Conservation (phyloP, 2,329 filamentous ascomycete genomes). For the Karstenula rhodostoma region DNA sequence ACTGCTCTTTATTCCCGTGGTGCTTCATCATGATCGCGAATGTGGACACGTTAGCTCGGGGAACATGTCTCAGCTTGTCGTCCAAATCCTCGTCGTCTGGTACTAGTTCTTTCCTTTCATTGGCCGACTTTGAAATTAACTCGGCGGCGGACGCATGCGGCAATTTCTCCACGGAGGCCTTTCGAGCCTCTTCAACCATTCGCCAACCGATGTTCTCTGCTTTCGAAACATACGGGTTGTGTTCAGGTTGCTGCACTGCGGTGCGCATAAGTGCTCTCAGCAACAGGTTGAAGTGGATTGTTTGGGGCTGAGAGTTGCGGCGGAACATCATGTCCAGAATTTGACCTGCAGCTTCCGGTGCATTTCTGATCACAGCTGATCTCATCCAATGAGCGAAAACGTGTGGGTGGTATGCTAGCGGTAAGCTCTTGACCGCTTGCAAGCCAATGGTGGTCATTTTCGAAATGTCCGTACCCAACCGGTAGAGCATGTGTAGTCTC, state of each 20-base stretch:
- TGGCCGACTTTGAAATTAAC: conserved; percentile 7
- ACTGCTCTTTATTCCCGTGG: conserved; percentile 36
- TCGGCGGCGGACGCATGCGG: conserved; percentile 10
- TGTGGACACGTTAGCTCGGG: conserved; percentile 39
- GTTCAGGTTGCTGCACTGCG: conserved; percentile 9
- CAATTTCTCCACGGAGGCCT: conserved; percentile 6
- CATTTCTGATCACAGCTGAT: conserved; percentile 73
- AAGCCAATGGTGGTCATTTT: conserved; percentile 41
- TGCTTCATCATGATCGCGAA: conserved; percentile 45
- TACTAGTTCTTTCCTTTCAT: not conserved
- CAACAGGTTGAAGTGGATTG: conserved; percentile 82
- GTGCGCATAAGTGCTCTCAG: conserved; percentile 78
- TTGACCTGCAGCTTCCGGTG: conserved; percentile 69
- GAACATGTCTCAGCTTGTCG: conserved; percentile 22
- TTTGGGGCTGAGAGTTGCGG: conserved; percentile 71
- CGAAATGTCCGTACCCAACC: conserved; percentile 38
- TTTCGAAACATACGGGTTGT: conserved; percentile 30
- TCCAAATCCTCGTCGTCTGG: conserved; percentile 4
- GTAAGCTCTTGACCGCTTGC: conserved; percentile 60
- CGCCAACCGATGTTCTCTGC: conserved; percentile 48
- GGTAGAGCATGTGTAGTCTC: conserved; percentile 38
- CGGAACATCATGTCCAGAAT: conserved; percentile 80
- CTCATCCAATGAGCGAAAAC: conserved; percentile 92
- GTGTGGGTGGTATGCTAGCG: conserved; percentile 71
- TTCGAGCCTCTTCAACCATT: conserved; percentile 41